Evolutionary conservation across 129 eudicot species (phyloP), one percentile per base, ranked within the genome.

Genomic region (Arctium minus): DNA sequence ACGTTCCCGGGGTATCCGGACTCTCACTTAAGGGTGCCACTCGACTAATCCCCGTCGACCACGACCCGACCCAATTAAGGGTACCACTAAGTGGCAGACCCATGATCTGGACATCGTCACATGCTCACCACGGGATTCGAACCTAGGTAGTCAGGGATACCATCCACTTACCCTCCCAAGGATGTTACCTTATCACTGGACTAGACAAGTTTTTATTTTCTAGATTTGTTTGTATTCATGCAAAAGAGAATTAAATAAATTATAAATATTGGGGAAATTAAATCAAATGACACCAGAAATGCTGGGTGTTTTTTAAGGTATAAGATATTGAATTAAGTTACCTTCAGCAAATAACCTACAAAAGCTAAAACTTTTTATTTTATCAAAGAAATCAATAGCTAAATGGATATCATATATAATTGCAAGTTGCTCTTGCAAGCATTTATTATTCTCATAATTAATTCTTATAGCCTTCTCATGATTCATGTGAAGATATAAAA

Each of bases 401-500:
- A n/a, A 53, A 53, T 60, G 29, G 13, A n/a, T 60, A 60, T n/a
- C 68, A 60, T 60, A 60, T 60, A 60, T n/a, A 70, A 72, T 37
- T 33, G 18, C 71, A 71, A 37, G 79, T 81, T 81, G 72, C 62
- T 6, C 29, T 22, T 81, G 31, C 65, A 13, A 74, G 75, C 36
- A n/a, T 32, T 29, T 80, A 13, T 37, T 73, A 38, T 9, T 81
- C 62, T 81, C 64, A 73, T 73, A 38, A 30, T 17, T 73, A 38
- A 30, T 17, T 50, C 77, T 44, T 81, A 73, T 7, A 36, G 73
- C 18, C 68, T 62, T 62, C 46, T 65, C 68, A 81, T 62, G 65
- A 81, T 12, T 12, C 70, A 46, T 80, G 46, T 44, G 53, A 56
- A 72, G 50, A 27, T 46, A 2, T 73, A 81, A 73, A 73, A 46